Conservation (phyloP, 2,329 filamentous ascomycete genomes). For the Madurella mycetomatis region DNA sequence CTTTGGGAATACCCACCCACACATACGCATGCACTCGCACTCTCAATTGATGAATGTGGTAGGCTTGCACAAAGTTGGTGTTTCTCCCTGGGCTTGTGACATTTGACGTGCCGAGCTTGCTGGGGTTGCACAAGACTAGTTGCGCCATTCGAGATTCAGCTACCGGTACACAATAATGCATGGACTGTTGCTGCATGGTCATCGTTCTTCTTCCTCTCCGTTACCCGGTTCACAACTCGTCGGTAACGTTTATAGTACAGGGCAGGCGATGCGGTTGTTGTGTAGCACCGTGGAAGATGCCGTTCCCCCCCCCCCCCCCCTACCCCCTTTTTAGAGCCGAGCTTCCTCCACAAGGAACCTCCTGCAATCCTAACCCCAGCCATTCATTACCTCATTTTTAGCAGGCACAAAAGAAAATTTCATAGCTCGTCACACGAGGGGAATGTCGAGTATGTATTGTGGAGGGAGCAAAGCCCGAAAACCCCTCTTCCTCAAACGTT, state of each 20-base stretch:
- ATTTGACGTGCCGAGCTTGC: no score
- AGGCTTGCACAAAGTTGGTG: neutral
- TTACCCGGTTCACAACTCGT: no score
- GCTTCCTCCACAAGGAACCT: slow-evolving; percentile 3
- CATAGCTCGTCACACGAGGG: neutral
- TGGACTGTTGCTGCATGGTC: no score
- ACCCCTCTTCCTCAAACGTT: slow-evolving; percentile 2
- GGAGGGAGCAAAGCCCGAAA: neutral
- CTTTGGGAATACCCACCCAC: no score
- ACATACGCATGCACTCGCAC: no score
- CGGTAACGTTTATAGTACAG: neutral
- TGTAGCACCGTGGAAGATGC: neutral
- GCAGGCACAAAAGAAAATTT: neutral
- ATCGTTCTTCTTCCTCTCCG: no score
- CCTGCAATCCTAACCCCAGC: slow-evolving; percentile 10
- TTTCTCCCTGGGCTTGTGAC: neutral
- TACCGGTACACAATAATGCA: no score
- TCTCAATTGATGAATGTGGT: neutral
- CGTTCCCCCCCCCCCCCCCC: no score
- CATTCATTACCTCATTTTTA: neutral
- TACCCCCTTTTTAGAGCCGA: no score
- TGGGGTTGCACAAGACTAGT: no score
- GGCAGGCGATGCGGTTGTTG: neutral
- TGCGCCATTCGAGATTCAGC: no score
- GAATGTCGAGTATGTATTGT: neutral